phyloP scores from a whole-genome alignment of 2,329 filamentous ascomycete genomes.

The Lasiodiplodia citricola region DNA sequence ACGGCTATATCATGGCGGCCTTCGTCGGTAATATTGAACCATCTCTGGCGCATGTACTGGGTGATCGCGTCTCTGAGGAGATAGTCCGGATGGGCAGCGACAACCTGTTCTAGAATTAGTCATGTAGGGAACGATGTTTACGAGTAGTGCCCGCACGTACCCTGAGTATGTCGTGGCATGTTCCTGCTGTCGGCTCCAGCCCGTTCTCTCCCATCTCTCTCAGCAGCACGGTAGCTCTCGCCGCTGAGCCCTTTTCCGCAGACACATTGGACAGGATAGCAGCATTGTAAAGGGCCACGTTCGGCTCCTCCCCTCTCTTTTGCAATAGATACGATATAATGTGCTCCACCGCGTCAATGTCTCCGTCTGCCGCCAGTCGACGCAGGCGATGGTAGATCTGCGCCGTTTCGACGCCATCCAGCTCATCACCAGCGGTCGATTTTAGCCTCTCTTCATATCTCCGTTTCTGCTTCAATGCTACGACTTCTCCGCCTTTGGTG shows the following conservation, averaged over 20 bases:
- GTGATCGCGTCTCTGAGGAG: conserved; percentile 73
- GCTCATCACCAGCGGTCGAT: background rate
- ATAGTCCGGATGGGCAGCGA: conserved; percentile 87
- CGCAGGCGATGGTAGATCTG: conserved; percentile 1
- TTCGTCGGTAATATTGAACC: conserved; percentile 67
- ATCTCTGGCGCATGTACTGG: conserved; percentile 73
- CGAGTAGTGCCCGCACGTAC: conserved; percentile 46
- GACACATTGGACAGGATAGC: conserved; percentile 75
- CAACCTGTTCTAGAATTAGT: conserved; percentile 44
- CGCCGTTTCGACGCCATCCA: background rate
- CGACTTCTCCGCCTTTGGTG: too few species aligned
- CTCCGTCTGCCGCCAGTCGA: background rate
- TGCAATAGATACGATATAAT: conserved; percentile 54
- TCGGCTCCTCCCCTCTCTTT: conserved; percentile 61
- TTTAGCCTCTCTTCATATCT: background rate
- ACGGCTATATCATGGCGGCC: conserved; percentile 72
- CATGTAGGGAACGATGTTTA: background rate
- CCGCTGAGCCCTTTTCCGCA: conserved; percentile 67
- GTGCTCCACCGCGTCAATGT: conserved; percentile 40
- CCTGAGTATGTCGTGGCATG: conserved; percentile 75
- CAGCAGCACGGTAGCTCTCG: conserved; percentile 67
- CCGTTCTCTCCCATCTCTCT: conserved; percentile 70
- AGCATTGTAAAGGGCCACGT: conserved; percentile 71
- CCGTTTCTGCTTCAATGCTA: background rate
- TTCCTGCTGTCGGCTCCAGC: conserved; percentile 67